Evolutionary conservation across 2,329 filamentous ascomycete genomes (phyloP).

Genomic region (Pyrenophora teres): DNA sequence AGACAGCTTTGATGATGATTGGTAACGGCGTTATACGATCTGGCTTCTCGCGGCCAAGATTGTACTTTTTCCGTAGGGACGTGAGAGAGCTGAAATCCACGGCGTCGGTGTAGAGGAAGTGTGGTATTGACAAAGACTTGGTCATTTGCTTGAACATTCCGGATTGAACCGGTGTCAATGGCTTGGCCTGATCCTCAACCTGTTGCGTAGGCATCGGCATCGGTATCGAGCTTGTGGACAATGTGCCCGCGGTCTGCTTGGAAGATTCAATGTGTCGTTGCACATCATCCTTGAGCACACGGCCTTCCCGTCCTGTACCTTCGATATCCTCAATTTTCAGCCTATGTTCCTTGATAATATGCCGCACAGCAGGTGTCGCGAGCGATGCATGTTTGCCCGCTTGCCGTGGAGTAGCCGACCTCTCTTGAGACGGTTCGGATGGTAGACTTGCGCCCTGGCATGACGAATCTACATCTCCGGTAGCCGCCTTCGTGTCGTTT

Average conservation of each 20-base stretch:
- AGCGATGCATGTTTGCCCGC: conserved; percentile 72
- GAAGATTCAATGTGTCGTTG: conserved; percentile 48
- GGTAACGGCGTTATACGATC: conserved; percentile 81
- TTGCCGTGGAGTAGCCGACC: conserved; percentile 26
- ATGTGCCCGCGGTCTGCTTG: conserved; percentile 26
- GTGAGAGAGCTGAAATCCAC: conserved; percentile 79
- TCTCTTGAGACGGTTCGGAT: conserved; percentile 23
- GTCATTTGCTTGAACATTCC: conserved; percentile 99
- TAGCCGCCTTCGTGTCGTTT: conserved; percentile 41
- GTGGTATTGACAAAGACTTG: conserved; percentile 83
- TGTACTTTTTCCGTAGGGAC: conserved; percentile 73
- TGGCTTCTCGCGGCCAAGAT: conserved; percentile 52
- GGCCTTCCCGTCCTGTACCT: conserved; percentile 87
- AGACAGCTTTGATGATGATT: conserved; percentile 95
- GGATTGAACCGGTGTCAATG: conserved; percentile 77
- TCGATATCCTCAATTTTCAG: conserved; percentile 77
- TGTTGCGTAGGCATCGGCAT: conserved; percentile 19
- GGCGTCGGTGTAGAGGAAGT: conserved; percentile 94
- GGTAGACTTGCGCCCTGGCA: conserved; percentile 27
- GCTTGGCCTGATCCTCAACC: conserved; percentile 66
- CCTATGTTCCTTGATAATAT: conserved; percentile 78
- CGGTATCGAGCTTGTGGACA: conserved; percentile 35
- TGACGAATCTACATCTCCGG: conserved; percentile 18
- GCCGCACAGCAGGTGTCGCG: conserved; percentile 90
- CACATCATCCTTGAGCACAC: conserved; percentile 92